phyloP scores from a whole-genome alignment of 345 rosid genomes.

The Hirschfeldia incana region DNA sequence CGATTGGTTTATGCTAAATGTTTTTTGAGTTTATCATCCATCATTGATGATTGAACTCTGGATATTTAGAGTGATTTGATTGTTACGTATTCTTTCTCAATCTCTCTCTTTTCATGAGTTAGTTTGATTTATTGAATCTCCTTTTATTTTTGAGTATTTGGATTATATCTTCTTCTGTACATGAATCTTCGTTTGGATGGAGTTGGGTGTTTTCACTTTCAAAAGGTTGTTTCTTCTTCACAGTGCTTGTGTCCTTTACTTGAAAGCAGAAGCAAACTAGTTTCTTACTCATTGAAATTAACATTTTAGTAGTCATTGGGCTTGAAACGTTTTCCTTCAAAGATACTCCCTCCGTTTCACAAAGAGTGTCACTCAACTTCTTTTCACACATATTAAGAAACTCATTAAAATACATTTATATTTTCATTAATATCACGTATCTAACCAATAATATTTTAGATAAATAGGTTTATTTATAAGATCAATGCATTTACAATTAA shows the following conservation, averaged over 20 bases:
- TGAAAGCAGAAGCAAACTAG: background rate
- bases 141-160: too few relatives aligned
- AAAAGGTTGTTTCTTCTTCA: background rate
- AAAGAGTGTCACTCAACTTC: too few relatives aligned
- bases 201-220: background rate
- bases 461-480: too few relatives aligned
- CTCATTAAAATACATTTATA: too few relatives aligned
- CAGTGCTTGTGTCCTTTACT: background rate
- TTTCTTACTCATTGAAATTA: background rate
- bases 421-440: too few relatives aligned
- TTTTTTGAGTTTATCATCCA: background rate
- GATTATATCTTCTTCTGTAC: background rate
- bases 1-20: background rate
- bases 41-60: background rate
- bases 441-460: too few relatives aligned
- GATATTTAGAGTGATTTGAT: background rate
- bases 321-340: background rate
- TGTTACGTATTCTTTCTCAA: background rate
- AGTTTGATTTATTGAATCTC: background rate
- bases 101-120: background rate
- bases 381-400: too few relatives aligned
- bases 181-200: background rate
- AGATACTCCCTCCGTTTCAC: too few relatives aligned
- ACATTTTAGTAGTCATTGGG: background rate
- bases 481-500: too few relatives aligned